Evolutionary conservation across 2,329 filamentous ascomycete species (phyloP).

Genomic region (Ceratocystiopsis sp.): DNA sequence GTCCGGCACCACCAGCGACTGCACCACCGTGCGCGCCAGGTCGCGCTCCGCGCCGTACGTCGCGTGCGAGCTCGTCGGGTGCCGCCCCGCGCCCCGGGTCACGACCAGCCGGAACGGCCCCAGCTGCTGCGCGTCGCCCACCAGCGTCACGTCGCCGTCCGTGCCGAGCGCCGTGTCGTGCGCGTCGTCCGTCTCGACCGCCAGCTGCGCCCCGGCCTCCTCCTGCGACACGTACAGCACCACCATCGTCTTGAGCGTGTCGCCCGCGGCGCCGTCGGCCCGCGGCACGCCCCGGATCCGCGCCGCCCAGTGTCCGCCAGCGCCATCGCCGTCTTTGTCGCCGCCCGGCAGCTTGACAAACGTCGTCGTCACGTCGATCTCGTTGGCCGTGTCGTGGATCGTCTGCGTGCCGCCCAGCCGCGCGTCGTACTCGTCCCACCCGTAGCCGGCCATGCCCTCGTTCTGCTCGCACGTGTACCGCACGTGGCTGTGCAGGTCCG

Average conservation of each 20-base stretch:
- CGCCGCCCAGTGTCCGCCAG: conserved; percentile 81
- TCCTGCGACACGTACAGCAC: conserved; percentile 75
- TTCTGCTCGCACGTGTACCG: conserved; percentile 93
- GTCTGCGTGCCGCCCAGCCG: conserved; percentile 74
- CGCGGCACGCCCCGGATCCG: conserved; percentile 69
- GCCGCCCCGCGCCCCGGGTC: conserved; percentile 48
- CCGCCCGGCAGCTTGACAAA: conserved; percentile 89
- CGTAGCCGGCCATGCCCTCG: conserved; percentile 85
- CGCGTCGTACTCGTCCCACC: conserved; percentile 94
- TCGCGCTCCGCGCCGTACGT: conserved; percentile 47
- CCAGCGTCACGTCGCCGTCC: conserved; percentile 46
- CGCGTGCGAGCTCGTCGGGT: conserved; percentile 47
- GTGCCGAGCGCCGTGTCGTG: conserved; percentile 21
- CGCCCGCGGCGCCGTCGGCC: conserved; percentile 41
- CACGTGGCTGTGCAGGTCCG: conserved; percentile 58
- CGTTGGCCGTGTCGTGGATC: conserved; percentile 79
- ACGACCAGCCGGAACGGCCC: conserved; percentile 68
- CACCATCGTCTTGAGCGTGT: conserved; percentile 51
- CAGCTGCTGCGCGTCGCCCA: conserved; percentile 52
- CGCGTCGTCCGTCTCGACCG: conserved; percentile 17
- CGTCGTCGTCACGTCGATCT: conserved; percentile 76
- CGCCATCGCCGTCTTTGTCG: too few relatives aligned
- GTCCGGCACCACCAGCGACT: conserved; percentile 48
- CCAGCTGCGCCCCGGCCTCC: conserved; percentile 59
- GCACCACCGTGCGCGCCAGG: conserved; percentile 58